These are phyloP conservation scores for Venturiaceae sp. DNA, from an alignment of 2,329 filamentous ascomycete genomes.

Conservation along the genomic window DNA sequence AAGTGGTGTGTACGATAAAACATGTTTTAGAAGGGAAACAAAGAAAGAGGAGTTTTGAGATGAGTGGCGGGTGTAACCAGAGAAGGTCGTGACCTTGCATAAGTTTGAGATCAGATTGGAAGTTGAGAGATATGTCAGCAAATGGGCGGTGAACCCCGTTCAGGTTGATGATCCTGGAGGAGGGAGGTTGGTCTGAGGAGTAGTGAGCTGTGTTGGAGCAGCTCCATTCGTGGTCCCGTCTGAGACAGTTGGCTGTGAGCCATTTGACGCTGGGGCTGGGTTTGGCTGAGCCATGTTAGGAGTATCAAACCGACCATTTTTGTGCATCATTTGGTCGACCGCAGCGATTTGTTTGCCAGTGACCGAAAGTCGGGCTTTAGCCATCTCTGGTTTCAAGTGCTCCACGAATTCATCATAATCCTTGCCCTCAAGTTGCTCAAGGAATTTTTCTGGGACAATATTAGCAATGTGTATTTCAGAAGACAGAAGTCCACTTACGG, in stretches of 20 bases:
- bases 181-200: too few species aligned
- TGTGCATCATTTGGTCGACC: slow-evolving; percentile 40
- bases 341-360: slow-evolving; percentile 33
- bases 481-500: slow-evolving; percentile 51
- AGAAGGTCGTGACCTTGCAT: background rate
- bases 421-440: slow-evolving; percentile 36
- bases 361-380: slow-evolving; percentile 31
- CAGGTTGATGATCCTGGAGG: too few species aligned
- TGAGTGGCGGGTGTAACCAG: background rate
- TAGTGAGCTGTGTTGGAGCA: too few species aligned
- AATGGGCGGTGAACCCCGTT: too few species aligned
- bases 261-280: background rate
- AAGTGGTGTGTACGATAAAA: background rate
- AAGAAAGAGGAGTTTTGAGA: background rate
- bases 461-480: background rate
- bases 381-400: slow-evolving; percentile 33
- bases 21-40: background rate
- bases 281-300: background rate
- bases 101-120: too few species aligned
- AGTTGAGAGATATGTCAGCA: too few species aligned
- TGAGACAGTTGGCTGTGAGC: background rate
- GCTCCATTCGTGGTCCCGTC: too few species aligned
- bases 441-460: slow-evolving; percentile 60
- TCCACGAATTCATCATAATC: slow-evolving; percentile 33
- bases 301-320: background rate